Percentiles rank a stretch among this genome's conserved stretches.
Conservation (phyloP, 306 rosid species). For the cucumber (Cucumis sativus) region Cucumber_9930_V3 NC_026658.2:13155001-13155500, state of each 20-base stretch:
- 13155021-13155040: neutral
- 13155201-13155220: neutral
- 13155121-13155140: neutral
- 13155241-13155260: neutral
- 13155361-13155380: neutral
- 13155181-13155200: neutral
- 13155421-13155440: neutral
- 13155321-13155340: neutral
- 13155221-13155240: neutral
- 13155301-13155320: neutral
- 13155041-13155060: neutral
- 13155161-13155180: neutral
- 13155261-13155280: too few relatives aligned
- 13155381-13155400: neutral
- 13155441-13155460: neutral
- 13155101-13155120: neutral
- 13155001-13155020: neutral
- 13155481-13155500: slow-evolving; percentile 30
- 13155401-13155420: neutral
- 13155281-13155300: neutral
- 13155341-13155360: neutral
- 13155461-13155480: slow-evolving; percentile 1
- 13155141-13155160: neutral
- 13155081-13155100: neutral
- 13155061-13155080: neutral